phyloP scores from a whole-genome alignment of 352 stramenopile species.

The Pythium pectinolyticum region DNA sequence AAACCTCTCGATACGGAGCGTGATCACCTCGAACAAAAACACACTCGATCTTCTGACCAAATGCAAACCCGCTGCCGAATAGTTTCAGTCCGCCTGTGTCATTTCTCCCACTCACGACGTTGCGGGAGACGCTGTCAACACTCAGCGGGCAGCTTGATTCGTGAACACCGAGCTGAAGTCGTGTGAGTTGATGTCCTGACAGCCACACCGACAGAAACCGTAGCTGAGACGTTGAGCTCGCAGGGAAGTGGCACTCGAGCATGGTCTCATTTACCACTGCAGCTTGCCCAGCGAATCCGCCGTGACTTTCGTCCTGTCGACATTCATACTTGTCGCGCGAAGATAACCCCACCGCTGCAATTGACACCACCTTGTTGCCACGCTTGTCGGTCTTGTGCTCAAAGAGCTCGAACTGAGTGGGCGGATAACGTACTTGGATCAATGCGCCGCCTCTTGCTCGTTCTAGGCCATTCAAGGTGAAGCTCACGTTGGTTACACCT shows the following conservation, averaged over 20 bases:
- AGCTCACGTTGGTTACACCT: conserved; percentile 5
- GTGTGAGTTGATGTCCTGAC: conserved; percentile 5
- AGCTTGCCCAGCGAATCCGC: background rate
- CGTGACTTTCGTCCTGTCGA: conserved; percentile 1
- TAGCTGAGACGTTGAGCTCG: background rate
- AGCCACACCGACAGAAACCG: conserved; percentile 12
- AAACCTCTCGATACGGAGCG: background rate
- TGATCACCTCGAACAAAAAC: background rate
- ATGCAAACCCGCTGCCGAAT: conserved; percentile 10
- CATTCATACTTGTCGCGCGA: conserved; percentile 20
- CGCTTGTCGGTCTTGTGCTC: background rate
- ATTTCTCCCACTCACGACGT: background rate
- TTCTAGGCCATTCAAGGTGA: conserved; percentile 27
- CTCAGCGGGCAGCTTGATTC: conserved; percentile 6
- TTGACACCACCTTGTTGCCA: background rate
- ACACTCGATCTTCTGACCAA: conserved; percentile 18
- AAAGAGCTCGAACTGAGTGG: conserved; percentile 14
- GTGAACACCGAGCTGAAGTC: background rate
- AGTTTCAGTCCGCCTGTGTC: background rate
- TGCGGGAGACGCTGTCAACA: conserved; percentile 1
- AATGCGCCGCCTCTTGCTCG: background rate
- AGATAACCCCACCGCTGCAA: conserved; percentile 10
- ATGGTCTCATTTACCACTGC: background rate
- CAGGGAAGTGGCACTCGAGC: conserved; percentile 11
- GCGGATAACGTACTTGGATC: conserved; percentile 14